These are phyloP conservation scores for Camillea tinctor DNA, from an alignment of 2,329 filamentous ascomycete genomes.

Conservation along the genomic window DNA sequence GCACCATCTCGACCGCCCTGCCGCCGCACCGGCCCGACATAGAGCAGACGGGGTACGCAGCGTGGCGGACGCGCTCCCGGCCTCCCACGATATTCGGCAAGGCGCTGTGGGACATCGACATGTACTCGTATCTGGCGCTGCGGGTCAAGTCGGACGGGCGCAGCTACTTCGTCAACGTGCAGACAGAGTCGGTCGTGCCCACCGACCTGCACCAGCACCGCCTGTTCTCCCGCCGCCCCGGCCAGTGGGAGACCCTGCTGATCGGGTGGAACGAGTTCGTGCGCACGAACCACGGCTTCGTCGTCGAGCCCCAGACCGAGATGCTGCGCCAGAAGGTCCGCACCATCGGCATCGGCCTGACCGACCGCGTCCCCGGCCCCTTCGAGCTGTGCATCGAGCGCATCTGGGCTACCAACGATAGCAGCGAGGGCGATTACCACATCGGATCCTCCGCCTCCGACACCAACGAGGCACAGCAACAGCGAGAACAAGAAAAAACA, in stretches of 20 bases:
- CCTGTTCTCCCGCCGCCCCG: conserved; percentile 73
- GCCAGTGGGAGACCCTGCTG: conserved; percentile 93
- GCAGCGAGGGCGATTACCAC: conserved; percentile 35
- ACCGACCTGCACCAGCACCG: conserved; percentile 97
- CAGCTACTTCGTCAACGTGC: conserved; percentile 91
- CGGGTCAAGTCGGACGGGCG: conserved; percentile 88
- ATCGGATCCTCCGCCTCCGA: conserved; percentile 8
- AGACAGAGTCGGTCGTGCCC: conserved; percentile 89
- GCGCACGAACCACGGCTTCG: conserved; percentile 86
- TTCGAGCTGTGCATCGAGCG: conserved; percentile 84
- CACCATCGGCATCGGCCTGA: conserved; percentile 83
- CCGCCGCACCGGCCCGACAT: conserved; percentile 72
- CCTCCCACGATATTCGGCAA: conserved; percentile 80
- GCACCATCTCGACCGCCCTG: conserved; percentile 81
- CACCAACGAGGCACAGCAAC: not conserved
- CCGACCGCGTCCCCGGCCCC: conserved; percentile 82
- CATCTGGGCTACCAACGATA: conserved; percentile 85
- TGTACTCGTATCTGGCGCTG: conserved; percentile 82
- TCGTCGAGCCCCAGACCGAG: conserved; percentile 89
- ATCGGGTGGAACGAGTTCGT: conserved; percentile 93
- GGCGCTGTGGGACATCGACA: conserved; percentile 83
- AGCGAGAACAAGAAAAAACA: not conserved
- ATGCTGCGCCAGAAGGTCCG: conserved; percentile 82
- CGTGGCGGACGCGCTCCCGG: conserved; percentile 80
- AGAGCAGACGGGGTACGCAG: conserved; percentile 81